Percentiles rank a stretch among this genome's conserved stretches.
Conservation (phyloP, 1,284 basidiomycete species). For the Pseudozyma sp. region DNA sequence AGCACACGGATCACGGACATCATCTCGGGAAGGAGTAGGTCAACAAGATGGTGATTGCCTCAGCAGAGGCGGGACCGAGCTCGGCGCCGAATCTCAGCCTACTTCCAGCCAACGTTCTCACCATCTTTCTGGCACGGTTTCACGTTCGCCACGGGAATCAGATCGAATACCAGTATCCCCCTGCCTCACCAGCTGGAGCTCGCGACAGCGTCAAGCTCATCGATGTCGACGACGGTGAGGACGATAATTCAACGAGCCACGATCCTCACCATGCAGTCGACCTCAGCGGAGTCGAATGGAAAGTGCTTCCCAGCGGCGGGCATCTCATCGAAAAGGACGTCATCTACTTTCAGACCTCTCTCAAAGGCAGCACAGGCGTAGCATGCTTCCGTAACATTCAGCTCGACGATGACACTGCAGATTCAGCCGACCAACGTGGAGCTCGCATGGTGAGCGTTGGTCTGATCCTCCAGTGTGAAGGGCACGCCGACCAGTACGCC, state of each 20-base stretch:
- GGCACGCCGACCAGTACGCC: conserved; percentile 9
- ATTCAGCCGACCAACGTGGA: conserved; percentile 39
- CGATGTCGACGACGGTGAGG: conserved; percentile 17
- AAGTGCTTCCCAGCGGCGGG: conserved; percentile 56
- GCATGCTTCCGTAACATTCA: conserved; percentile 54
- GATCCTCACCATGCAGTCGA: conserved; percentile 8
- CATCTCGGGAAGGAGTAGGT: neutral
- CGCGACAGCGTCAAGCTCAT: conserved; percentile 18
- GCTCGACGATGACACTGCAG: conserved; percentile 19
- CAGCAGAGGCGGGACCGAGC: conserved; percentile 30
- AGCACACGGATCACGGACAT: neutral
- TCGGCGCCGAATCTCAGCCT: conserved; percentile 24
- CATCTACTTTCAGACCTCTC: conserved; percentile 47
- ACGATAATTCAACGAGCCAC: neutral
- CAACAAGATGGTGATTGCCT: conserved; percentile 4
- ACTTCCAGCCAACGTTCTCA: conserved; percentile 44
- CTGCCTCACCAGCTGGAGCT: neutral
- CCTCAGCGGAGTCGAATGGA: conserved; percentile 55
- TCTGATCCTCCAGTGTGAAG: conserved; percentile 31
- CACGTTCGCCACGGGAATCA: conserved; percentile 56
- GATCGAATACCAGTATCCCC: conserved; percentile 50
- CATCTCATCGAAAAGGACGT: conserved; percentile 52
- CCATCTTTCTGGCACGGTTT: conserved; percentile 55
- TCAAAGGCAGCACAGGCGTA: conserved; percentile 33
- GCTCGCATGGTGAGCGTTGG: conserved; percentile 57